Percentiles rank a stretch among this genome's conserved stretches.
Evolutionary conservation across 495 filamentous ascomycete genomes (phyloP).

Genomic region (Penicillium bialowiezense): DNA sequence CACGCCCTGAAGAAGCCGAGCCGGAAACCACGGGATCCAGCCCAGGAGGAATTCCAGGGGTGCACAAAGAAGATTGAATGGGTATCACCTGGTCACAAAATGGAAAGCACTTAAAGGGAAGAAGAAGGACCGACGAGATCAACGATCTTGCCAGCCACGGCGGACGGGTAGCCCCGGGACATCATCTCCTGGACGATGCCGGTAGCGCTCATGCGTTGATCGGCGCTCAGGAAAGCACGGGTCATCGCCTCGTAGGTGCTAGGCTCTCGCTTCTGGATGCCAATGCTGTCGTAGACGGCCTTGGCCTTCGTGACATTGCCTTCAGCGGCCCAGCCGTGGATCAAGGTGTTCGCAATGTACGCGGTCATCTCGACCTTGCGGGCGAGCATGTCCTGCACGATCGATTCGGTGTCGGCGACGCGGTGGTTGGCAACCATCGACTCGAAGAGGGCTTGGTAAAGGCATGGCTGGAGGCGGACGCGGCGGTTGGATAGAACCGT

Average conservation of each 20-base stretch:
- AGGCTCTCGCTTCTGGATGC: slow-evolving; percentile 76
- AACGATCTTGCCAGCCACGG: slow-evolving; percentile 86
- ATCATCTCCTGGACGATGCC: slow-evolving; percentile 86
- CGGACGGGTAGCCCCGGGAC: slow-evolving; percentile 81
- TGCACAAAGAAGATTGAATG: slow-evolving; percentile 11
- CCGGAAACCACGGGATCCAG: slow-evolving; percentile 37
- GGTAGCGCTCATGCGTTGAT: slow-evolving; percentile 72
- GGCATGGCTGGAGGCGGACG: slow-evolving; percentile 71
- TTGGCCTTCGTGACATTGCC: slow-evolving; percentile 76
- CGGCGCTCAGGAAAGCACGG: slow-evolving; percentile 79
- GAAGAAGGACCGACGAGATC: slow-evolving; percentile 68
- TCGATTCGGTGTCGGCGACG: slow-evolving; percentile 68
- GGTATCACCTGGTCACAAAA: slow-evolving; percentile 20
- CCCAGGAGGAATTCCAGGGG: slow-evolving; percentile 29
- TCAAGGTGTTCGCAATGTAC: slow-evolving; percentile 98
- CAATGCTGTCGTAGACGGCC: slow-evolving; percentile 72
- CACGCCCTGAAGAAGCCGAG: slow-evolving; percentile 31
- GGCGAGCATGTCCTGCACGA: slow-evolving; percentile 70
- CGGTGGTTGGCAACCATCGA: slow-evolving; percentile 92
- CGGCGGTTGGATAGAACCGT: slow-evolving; percentile 62
- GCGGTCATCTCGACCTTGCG: slow-evolving; percentile 82
- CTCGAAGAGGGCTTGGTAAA: slow-evolving; percentile 95
- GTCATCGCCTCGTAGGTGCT: slow-evolving; percentile 99
- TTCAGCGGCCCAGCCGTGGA: slow-evolving; percentile 91
- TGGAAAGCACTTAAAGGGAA: slow-evolving; percentile 26